phyloP scores from a whole-genome alignment of 371 early-diverging fungal species.

The Nematocida ironsii region DNA sequence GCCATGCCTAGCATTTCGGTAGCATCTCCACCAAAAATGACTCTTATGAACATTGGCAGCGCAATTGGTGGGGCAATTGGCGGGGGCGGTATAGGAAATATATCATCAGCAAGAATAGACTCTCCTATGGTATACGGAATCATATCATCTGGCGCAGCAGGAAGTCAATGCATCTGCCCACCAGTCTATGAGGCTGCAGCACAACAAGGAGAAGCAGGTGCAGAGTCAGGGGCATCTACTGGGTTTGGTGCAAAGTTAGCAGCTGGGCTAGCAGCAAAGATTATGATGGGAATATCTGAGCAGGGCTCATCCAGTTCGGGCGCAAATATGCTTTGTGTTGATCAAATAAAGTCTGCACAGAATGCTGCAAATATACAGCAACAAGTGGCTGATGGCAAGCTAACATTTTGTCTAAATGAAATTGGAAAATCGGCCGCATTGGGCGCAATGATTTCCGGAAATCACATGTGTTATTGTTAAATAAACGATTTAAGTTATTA shows the following conservation, averaged over 20 bases:
- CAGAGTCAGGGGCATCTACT: background rate
- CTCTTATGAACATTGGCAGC: background rate
- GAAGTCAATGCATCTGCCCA: constrained; percentile 29
- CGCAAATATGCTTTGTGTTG: constrained; percentile 7
- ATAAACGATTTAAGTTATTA: constrained; percentile 24
- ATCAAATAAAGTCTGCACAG: constrained; percentile 27
- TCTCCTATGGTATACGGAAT: constrained; percentile 7
- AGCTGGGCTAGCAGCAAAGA: background rate
- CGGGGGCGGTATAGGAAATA: background rate
- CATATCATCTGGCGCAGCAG: background rate
- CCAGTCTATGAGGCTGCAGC: constrained; percentile 5
- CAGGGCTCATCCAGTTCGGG: too few relatives aligned
- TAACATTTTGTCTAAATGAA: constrained; percentile 9
- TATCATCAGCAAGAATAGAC: background rate
- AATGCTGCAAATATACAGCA: constrained; percentile 11
- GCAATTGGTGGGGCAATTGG: too few relatives aligned
- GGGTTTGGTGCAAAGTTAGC: constrained; percentile 6
- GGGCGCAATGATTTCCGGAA: background rate
- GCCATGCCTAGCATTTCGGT: too few relatives aligned
- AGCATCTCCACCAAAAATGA: background rate
- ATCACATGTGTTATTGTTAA: constrained; percentile 42
- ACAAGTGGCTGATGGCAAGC: constrained; percentile 19
- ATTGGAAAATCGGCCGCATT: constrained; percentile 4
- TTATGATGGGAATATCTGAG: background rate
- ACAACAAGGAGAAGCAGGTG: background rate